Percentiles rank a stretch among this genome's conserved stretches.
These are phyloP conservation scores for Clathrospora elynae DNA, from an alignment of 2,329 filamentous ascomycete species.

Conservation along the genomic window DNA sequence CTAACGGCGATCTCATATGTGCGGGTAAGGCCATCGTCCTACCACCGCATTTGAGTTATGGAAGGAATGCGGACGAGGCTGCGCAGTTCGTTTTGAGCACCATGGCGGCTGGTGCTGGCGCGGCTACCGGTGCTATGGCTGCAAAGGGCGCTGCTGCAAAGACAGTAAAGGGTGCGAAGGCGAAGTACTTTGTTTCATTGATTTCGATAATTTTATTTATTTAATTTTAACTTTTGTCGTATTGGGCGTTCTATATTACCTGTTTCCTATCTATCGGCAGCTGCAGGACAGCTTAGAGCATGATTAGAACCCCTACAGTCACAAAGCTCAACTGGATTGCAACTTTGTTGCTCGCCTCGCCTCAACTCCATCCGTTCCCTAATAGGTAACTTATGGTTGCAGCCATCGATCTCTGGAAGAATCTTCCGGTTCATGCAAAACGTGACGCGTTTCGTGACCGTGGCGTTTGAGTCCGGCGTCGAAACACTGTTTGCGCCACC, in stretches of 20 bases:
- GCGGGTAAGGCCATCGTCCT: constrained; percentile 36
- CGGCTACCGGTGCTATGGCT: constrained; percentile 4
- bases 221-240: no score
- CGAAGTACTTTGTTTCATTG: constrained; percentile 10
- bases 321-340: background rate
- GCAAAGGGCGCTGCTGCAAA: constrained; percentile 9
- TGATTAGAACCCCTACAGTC: no score
- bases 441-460: no score
- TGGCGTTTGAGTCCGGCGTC: no score
- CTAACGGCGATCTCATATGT: constrained; percentile 45
- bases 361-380: no score
- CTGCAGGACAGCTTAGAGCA: constrained; percentile 7
- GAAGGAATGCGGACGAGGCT: constrained; percentile 36
- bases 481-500: no score
- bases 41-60: constrained; percentile 45
- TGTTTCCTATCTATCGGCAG: background rate
- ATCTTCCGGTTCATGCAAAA: no score
- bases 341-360: no score
- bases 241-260: background rate
- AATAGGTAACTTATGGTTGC: no score
- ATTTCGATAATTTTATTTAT: background rate
- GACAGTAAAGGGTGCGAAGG: constrained; percentile 1
- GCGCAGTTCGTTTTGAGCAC: constrained; percentile 39
- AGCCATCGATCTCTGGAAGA: no score
- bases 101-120: constrained; percentile 19